Evolutionary conservation across 2,329 filamentous ascomycete species (phyloP), one percentile per base, ranked within the genome.

Genomic region (Aspergillus sp.): DNA sequence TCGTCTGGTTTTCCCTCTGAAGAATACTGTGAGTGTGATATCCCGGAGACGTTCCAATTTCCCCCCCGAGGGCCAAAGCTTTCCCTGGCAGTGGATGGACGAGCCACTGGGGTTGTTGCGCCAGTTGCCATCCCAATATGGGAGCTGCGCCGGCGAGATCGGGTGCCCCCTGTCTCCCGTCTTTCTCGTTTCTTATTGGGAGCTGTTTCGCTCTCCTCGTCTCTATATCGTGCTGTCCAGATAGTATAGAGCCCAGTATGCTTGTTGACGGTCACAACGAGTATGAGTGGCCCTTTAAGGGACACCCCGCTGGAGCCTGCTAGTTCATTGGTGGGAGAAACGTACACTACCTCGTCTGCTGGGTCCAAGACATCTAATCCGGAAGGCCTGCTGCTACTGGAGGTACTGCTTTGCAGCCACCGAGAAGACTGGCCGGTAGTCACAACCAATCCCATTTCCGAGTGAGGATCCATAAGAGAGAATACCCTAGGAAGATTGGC

Each of bases 401-500:
- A 55, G 29, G 58, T 45, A 40, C 58, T 59, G 38, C 58, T 59
- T 30, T 63, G 57, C 28, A 62, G 41, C 45, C 57, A 58, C 41
- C 58, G 61, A n/a, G 64, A 63, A 50, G 64, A 53, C 39, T 66
- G 59, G 54, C 53, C 73, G 59, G 19, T 19, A 19, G 79, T 79
- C 10, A 93, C 86, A 12, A 96, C 81, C 39, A 95, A 71, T 1
- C 90, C 91, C 58, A 96, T 76, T 56, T 96, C 90, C 3, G 87
- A 79, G 47, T 96, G 73, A 2, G 91, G 91, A 60, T 94, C 88
- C 3, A 85, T 89, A 42, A 98, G 74, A 28, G 85, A 88, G 54
- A 94, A 90, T 0, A 96, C 71, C 29, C 88, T 47, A 69, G 76
- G 51, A 78, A 68, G 28, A 72, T 78, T 50, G 78, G 70, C 5